Evolutionary conservation across 306 rosid species (phyloP).

Genomic region (Nissolia schottii): DNA sequence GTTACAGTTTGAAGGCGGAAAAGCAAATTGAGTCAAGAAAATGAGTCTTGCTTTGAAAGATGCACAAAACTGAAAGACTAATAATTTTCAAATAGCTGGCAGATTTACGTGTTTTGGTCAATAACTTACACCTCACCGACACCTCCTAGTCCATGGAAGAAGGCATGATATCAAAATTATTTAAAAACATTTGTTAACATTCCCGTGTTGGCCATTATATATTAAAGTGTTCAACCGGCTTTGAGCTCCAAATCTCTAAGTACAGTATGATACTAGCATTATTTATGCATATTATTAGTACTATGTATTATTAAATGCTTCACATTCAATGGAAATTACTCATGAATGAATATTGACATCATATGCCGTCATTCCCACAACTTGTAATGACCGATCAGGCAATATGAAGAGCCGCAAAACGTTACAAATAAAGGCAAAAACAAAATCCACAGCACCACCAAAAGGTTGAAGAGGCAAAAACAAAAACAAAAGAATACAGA

Average conservation of each 20-base stretch:
- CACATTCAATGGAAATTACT: not conserved
- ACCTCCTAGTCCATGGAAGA: not conserved
- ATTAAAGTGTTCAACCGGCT: conserved; percentile 10
- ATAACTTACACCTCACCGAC: not conserved
- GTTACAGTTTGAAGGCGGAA: not conserved
- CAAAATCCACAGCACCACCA: not conserved
- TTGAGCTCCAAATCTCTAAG: not conserved
- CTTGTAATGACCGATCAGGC: not conserved
- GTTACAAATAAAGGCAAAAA: conserved; percentile 4
- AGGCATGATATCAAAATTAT: not conserved
- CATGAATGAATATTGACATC: conserved; percentile 2
- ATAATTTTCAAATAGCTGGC: not conserved
- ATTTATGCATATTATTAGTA: not conserved
- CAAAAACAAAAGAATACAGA: not conserved
- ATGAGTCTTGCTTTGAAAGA: not conserved
- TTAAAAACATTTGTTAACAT: not conserved
- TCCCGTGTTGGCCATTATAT: conserved; percentile 10
- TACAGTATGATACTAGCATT: not conserved
- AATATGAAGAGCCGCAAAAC: not conserved
- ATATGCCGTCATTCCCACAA: not conserved
- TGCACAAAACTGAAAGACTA: not conserved
- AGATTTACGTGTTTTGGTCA: not conserved
- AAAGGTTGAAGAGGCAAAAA: not conserved
- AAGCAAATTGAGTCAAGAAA: conserved; percentile 3
- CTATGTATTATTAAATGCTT: conserved; percentile 14